These are phyloP conservation scores for Malus hybrid DNA, from an alignment of 331 rosid genomes.

Conservation along the genomic window DNA sequence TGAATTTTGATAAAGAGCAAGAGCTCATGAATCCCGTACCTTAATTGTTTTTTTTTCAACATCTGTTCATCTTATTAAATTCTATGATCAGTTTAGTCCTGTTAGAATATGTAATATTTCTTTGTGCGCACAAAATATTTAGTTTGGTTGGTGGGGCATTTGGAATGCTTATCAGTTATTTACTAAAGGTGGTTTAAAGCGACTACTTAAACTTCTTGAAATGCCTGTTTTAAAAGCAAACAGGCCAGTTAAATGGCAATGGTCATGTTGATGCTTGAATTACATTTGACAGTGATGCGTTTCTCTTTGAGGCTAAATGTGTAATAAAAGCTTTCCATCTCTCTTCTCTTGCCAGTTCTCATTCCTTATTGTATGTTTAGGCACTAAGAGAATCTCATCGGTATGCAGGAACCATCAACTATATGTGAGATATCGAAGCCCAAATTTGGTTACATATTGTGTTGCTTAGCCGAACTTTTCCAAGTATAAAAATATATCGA, in stretches of 20 bases:
- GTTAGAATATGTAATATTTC: background rate
- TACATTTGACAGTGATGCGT: slow-evolving; percentile 83
- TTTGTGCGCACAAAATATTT: background rate
- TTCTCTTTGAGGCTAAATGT: slow-evolving; percentile 24
- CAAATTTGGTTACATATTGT: fast-evolving
- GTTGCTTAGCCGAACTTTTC: no score
- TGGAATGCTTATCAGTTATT: slow-evolving; percentile 7
- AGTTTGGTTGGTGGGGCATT: no score
- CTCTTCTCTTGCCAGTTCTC: no score
- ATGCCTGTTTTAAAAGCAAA: slow-evolving; percentile 60
- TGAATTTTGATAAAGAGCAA: slow-evolving; percentile 40
- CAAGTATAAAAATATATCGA: no score
- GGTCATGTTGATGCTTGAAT: slow-evolving; percentile 90
- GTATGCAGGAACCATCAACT: slow-evolving; percentile 78
- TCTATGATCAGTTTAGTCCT: background rate
- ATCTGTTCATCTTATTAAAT: background rate
- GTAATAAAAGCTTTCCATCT: no score
- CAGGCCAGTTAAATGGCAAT: slow-evolving; percentile 47
- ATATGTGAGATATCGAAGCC: slow-evolving; percentile 74
- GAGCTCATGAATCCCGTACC: background rate
- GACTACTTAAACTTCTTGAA: slow-evolving; percentile 47
- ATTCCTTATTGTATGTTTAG: background rate
- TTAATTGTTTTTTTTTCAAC: no score
- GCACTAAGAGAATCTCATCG: slow-evolving; percentile 21
- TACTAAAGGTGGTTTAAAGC: slow-evolving; percentile 35